A percentile compares a stretch with the other conserved stretches of the same genome.
Conservation (phyloP, 2,329 filamentous ascomycete genomes). For the Parastagonospora nodorum region DNA sequence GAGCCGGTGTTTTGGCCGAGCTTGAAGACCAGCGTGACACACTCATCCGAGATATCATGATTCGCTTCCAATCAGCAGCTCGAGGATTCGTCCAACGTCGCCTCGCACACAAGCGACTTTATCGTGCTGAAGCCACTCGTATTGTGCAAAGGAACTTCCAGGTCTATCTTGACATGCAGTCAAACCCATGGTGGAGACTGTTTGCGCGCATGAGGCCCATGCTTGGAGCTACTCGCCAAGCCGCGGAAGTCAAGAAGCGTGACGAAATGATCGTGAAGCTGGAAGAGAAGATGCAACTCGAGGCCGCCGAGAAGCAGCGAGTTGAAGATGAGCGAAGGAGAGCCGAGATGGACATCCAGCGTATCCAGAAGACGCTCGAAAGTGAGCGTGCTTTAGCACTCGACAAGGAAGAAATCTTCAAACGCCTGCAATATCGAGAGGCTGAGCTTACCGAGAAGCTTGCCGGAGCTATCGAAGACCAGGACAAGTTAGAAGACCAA, state of each 20-base stretch:
- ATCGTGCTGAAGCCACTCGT: constrained; percentile 89
- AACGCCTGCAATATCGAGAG: constrained; percentile 90
- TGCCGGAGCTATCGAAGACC: constrained; percentile 87
- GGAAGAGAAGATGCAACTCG: constrained; percentile 79
- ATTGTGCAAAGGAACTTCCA: constrained; percentile 96
- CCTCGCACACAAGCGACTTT: constrained; percentile 88
- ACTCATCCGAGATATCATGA: constrained; percentile 92
- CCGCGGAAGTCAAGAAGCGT: constrained; percentile 90
- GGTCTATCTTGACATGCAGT: constrained; percentile 84
- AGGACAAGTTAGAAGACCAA: constrained; percentile 91
- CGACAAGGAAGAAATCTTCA: constrained; percentile 99
- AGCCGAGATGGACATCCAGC: constrained; percentile 82
- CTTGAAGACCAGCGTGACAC: constrained; percentile 94
- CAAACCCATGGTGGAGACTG: constrained; percentile 97
- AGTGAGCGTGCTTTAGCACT: constrained; percentile 93
- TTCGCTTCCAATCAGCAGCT: constrained; percentile 88
- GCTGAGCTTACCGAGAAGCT: constrained; percentile 91
- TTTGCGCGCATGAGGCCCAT: constrained; percentile 95
- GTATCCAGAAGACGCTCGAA: constrained; percentile 91
- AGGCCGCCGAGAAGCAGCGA: constrained; percentile 73
- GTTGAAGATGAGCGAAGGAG: constrained; percentile 91
- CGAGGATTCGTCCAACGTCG: constrained; percentile 88
- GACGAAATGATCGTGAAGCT: constrained; percentile 92
- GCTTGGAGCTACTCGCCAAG: constrained; percentile 87
- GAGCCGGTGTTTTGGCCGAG: constrained; percentile 92